These are phyloP conservation scores for Mycena albidolilacea DNA, from an alignment of 768 basidiomycete genomes.

Conservation along the genomic window DNA sequence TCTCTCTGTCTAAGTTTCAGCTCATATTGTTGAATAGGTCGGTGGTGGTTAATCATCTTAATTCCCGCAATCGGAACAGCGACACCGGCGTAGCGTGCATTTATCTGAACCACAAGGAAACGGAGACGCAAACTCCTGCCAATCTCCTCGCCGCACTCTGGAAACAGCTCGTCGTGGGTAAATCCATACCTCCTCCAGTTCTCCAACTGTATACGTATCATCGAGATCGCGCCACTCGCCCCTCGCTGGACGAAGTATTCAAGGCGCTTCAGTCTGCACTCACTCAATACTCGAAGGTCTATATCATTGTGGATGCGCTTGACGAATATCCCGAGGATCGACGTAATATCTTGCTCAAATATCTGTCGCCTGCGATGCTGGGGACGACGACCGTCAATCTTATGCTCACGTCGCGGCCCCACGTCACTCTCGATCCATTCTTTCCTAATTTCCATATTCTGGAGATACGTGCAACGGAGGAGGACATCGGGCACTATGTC, in stretches of 20 bases:
- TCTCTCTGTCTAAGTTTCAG: background rate
- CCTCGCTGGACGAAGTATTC: background rate
- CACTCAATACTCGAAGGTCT: slow-evolving; percentile 3
- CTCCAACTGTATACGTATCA: background rate
- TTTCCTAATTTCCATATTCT: background rate
- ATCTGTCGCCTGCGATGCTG: background rate
- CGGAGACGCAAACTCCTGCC: background rate
- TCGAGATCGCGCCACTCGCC: background rate
- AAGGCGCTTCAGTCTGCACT: background rate
- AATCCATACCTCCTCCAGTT: background rate
- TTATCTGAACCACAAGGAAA: slow-evolving; percentile 23
- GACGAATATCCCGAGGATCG: slow-evolving; percentile 24
- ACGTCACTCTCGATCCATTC: slow-evolving; percentile 9
- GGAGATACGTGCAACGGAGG: slow-evolving; percentile 12
- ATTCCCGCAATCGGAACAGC: background rate
- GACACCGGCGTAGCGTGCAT: slow-evolving; percentile 11
- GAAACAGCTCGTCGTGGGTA: slow-evolving; percentile 10
- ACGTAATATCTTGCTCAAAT: background rate
- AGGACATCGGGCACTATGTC: background rate
- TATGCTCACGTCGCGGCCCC: slow-evolving; percentile 23
- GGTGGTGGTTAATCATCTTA: slow-evolving; percentile 16
- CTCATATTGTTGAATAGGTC: slow-evolving; percentile 3
- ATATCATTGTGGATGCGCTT: slow-evolving; percentile 21
- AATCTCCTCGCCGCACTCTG: slow-evolving; percentile 14
- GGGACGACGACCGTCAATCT: slow-evolving; percentile 5